Percentiles rank a stretch among this genome's conserved stretches.
These are phyloP conservation scores for Aspergillus persii DNA, from an alignment of 2,329 filamentous ascomycete species.

Conservation along the genomic window DNA sequence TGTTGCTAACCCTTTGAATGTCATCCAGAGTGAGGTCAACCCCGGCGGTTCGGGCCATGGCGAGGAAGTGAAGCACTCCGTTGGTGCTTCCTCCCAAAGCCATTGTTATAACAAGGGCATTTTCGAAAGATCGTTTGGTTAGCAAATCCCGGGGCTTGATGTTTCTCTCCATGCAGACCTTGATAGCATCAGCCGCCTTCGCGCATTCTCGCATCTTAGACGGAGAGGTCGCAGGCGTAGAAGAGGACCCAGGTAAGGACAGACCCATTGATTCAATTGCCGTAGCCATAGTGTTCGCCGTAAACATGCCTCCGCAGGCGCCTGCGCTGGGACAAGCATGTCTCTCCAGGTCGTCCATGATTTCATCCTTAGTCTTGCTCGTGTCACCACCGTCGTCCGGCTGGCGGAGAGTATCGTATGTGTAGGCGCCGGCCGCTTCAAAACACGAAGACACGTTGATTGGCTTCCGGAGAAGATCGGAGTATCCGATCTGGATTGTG, in stretches of 20 bases:
- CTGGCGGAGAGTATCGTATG: slow-evolving; percentile 70
- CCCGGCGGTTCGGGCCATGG: slow-evolving; percentile 83
- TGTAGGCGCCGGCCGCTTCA: slow-evolving; percentile 79
- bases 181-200: slow-evolving; percentile 75
- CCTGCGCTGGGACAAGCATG: slow-evolving; percentile 76
- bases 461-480: slow-evolving; percentile 67
- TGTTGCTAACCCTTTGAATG: slow-evolving; percentile 75
- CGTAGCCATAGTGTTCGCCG: slow-evolving; percentile 89
- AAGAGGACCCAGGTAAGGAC: slow-evolving; percentile 77
- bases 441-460: slow-evolving; percentile 90
- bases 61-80: slow-evolving; percentile 81
- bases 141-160: slow-evolving; percentile 78
- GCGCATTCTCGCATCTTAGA: slow-evolving; percentile 85
- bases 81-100: slow-evolving; percentile 88
- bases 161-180: slow-evolving; percentile 74
- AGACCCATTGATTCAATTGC: slow-evolving; percentile 88
- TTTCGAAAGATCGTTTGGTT: slow-evolving; percentile 78
- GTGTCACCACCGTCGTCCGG: slow-evolving; percentile 63
- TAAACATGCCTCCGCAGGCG: slow-evolving; percentile 91
- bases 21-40: slow-evolving; percentile 77
- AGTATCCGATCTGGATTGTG: slow-evolving; percentile 85
- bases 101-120: slow-evolving; percentile 87
- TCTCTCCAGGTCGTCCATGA: slow-evolving; percentile 77
- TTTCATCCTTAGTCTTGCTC: slow-evolving; percentile 69
- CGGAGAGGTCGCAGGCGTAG: slow-evolving; percentile 74